Percentiles rank a stretch among this genome's conserved stretches.
phyloP scores from a whole-genome alignment of 164 flowering plant species.

The Nelumbo lutea region DNA sequence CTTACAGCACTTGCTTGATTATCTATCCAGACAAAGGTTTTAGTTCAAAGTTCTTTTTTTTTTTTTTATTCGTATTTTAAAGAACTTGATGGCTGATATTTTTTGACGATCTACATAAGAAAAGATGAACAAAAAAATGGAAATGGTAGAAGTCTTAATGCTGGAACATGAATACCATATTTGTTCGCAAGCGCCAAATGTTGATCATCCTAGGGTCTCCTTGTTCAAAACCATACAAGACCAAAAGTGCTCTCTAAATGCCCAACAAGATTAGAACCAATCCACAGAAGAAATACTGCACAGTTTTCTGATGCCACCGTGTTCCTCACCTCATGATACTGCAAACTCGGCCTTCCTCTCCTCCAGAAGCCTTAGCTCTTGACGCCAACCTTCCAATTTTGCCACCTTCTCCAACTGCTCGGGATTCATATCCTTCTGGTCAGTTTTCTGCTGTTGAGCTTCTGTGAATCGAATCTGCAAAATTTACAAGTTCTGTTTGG shows the following conservation, averaged over 20 bases:
- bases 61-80: too few species aligned
- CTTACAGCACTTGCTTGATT: too few species aligned
- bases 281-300: slow-evolving; percentile 14
- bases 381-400: slow-evolving; percentile 56
- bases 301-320: slow-evolving; percentile 8
- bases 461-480: slow-evolving; percentile 64
- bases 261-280: background rate
- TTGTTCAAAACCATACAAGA: slow-evolving; percentile 1
- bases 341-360: slow-evolving; percentile 28
- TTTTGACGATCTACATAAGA: too few species aligned
- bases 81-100: too few species aligned
- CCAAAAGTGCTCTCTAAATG: slow-evolving; percentile 3
- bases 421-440: slow-evolving; percentile 40
- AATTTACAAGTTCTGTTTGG: background rate
- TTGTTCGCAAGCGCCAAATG: too few species aligned
- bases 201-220: slow-evolving; percentile 1
- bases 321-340: slow-evolving; percentile 23
- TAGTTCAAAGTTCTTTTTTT: too few species aligned
- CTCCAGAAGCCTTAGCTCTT: slow-evolving; percentile 55
- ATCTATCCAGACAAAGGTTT: too few species aligned
- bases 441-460: slow-evolving; percentile 46
- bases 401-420: slow-evolving; percentile 53
- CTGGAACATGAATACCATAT: too few species aligned
- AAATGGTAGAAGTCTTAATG: too few species aligned
- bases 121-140: too few species aligned